Percentiles rank a stretch among this genome's conserved stretches.
phyloP scores from a whole-genome alignment of 306 rosid genomes.

The Pyrus pyrifolia region DNA sequence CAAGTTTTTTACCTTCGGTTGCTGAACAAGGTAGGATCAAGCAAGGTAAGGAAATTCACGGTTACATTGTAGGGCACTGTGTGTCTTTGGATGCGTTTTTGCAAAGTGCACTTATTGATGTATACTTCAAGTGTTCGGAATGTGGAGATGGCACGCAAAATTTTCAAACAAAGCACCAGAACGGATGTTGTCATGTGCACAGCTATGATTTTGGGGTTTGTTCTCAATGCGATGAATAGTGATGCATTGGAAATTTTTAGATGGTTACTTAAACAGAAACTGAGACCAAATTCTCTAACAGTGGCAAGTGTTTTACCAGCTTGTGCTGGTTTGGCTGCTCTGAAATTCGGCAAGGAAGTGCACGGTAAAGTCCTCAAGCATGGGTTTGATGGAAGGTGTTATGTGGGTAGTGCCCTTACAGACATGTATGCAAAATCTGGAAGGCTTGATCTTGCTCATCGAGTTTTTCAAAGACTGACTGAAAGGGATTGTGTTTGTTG shows the following conservation, averaged over 20 bases:
- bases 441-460: constrained; percentile 61
- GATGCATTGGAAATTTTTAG: constrained; percentile 59
- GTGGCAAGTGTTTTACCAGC: constrained; percentile 73
- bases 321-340: constrained; percentile 54
- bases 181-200: constrained; percentile 61
- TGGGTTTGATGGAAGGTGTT: constrained; percentile 29
- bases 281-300: constrained; percentile 55
- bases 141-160: not conserved
- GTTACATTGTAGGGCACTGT: constrained; percentile 7
- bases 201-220: constrained; percentile 67
- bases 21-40: not conserved
- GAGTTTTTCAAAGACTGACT: constrained; percentile 39
- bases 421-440: constrained; percentile 86
- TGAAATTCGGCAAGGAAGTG: constrained; percentile 67
- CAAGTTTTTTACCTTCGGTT: constrained; percentile 15
- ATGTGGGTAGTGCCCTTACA: constrained; percentile 63
- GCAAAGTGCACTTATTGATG: constrained; percentile 17
- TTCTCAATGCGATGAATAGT: constrained; percentile 41
- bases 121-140: constrained; percentile 16
- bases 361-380: constrained; percentile 52
- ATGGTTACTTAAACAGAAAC: constrained; percentile 49
- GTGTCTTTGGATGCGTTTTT: constrained; percentile 9
- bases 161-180: constrained; percentile 2
- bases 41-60: constrained; percentile 21
- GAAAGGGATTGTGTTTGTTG: constrained; percentile 70